Evolutionary conservation across 306 rosid species (phyloP).

Genomic region (Lupinus albus): DNA sequence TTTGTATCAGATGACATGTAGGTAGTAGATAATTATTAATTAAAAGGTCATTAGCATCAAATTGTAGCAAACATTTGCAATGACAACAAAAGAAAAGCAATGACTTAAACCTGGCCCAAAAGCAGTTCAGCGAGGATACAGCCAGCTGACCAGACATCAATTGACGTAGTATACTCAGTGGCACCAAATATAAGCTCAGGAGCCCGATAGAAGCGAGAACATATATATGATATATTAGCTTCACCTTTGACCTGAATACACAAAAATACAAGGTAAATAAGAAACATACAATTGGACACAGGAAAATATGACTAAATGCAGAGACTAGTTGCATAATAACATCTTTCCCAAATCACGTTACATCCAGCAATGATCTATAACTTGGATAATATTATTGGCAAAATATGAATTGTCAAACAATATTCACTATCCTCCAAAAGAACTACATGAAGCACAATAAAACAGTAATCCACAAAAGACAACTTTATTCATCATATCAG

Average conservation of each 20-base stretch:
- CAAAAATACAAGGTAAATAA: conserved; percentile 28
- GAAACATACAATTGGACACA: background rate
- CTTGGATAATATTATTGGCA: no score
- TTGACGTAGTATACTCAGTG: conserved; percentile 90
- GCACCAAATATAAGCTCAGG: conserved; percentile 98
- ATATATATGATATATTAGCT: conserved; percentile 90
- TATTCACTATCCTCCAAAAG: background rate
- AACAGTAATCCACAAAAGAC: background rate
- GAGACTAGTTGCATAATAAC: no score
- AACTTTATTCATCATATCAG: background rate
- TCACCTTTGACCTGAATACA: conserved; percentile 79
- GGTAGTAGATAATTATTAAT: background rate
- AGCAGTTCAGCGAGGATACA: conserved; percentile 99
- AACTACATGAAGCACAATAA: background rate
- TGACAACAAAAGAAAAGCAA: background rate
- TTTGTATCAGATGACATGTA: conserved; percentile 21
- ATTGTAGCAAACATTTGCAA: conserved; percentile 11
- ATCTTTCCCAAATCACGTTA: no score
- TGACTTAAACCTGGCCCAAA: conserved; percentile 77
- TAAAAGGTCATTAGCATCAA: conserved; percentile 16
- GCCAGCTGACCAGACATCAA: conserved; percentile 99
- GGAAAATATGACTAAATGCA: no score
- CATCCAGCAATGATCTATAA: no score
- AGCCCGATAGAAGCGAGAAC: conserved; percentile 95
- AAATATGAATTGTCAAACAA: no score